These are phyloP conservation scores for Cyberlindnera euphorbiae DNA, from an alignment of 805 yeast species.

Conservation along the genomic window DNA sequence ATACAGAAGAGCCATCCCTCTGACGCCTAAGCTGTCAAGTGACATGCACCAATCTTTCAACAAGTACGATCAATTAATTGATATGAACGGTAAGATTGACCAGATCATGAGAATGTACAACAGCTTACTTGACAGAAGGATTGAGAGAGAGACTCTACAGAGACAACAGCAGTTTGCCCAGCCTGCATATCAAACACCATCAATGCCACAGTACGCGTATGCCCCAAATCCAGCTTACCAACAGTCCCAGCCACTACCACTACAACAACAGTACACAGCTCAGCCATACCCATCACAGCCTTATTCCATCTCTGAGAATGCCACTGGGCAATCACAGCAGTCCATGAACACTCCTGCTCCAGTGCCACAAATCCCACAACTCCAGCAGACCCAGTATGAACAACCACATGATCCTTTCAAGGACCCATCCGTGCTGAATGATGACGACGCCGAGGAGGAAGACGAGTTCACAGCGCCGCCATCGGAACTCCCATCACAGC, in stretches of 20 bases:
- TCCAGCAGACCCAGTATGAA: slow-evolving; percentile 5
- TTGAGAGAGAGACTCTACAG: slow-evolving; percentile 31
- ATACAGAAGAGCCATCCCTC: slow-evolving; percentile 51
- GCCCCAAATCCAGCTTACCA: slow-evolving; percentile 9
- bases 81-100: slow-evolving; percentile 73
- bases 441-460: slow-evolving; percentile 12
- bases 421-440: slow-evolving; percentile 5
- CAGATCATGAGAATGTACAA: slow-evolving; percentile 76
- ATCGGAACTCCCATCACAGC: slow-evolving; percentile 3
- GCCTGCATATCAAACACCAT: slow-evolving; percentile 8
- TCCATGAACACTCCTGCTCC: not conserved
- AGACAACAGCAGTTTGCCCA: slow-evolving; percentile 22
- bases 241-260: slow-evolving; percentile 6
- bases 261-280: slow-evolving; percentile 2
- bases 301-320: slow-evolving; percentile 7
- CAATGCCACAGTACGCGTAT: slow-evolving; percentile 6
- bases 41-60: slow-evolving; percentile 53
- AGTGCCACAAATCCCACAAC: slow-evolving; percentile 4
- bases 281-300: slow-evolving; percentile 13
- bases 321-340: slow-evolving; percentile 5
- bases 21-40: slow-evolving; percentile 66
- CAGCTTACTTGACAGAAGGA: slow-evolving; percentile 56
- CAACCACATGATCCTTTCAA: slow-evolving; percentile 12
- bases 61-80: slow-evolving; percentile 61
- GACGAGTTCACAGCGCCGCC: slow-evolving; percentile 23